These are phyloP conservation scores for Leucocoprinus sp. DNA, from an alignment of 768 basidiomycete species.

Conservation along the genomic window DNA sequence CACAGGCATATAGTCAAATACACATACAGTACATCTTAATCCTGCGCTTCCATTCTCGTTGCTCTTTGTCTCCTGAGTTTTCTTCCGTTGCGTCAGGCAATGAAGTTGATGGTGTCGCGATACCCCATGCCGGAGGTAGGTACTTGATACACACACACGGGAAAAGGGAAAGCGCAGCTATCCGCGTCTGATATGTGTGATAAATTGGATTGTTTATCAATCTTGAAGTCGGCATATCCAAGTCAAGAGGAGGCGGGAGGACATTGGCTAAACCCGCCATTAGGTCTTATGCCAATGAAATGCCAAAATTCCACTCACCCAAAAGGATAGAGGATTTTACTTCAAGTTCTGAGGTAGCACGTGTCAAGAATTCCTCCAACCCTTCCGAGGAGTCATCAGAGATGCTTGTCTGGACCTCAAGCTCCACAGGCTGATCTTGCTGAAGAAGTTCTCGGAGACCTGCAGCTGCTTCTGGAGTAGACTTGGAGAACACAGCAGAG, in stretches of 20 bases:
- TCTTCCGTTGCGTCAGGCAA: conserved; percentile 29
- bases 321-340: conserved; percentile 54
- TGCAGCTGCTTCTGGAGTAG: conserved; percentile 40
- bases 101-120: conserved; percentile 42
- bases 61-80: conserved; percentile 36
- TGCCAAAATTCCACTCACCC: conserved; percentile 34
- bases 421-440: conserved; percentile 56
- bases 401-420: conserved; percentile 54
- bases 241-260: conserved; percentile 70
- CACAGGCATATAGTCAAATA: conserved; percentile 1
- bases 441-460: conserved; percentile 62
- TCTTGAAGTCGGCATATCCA: conserved; percentile 65
- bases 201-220: conserved; percentile 75
- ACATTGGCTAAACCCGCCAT: conserved; percentile 49
- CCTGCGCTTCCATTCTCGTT: conserved; percentile 60
- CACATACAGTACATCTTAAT: conserved; percentile 83
- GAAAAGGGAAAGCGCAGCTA: conserved; percentile 66
- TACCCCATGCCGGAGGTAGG: conserved; percentile 68
- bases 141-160: conserved; percentile 69
- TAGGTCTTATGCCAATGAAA: neutral
- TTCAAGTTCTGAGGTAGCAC: conserved; percentile 40
- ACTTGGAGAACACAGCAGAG: conserved; percentile 45
- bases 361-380: conserved; percentile 65
- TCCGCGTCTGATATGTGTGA: conserved; percentile 61
- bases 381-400: conserved; percentile 49